Percentiles rank a stretch among this genome's conserved stretches.
These are phyloP conservation scores for Brettanomyces anomalus DNA, from an alignment of 805 yeast species.

Conservation along the genomic window DNA sequence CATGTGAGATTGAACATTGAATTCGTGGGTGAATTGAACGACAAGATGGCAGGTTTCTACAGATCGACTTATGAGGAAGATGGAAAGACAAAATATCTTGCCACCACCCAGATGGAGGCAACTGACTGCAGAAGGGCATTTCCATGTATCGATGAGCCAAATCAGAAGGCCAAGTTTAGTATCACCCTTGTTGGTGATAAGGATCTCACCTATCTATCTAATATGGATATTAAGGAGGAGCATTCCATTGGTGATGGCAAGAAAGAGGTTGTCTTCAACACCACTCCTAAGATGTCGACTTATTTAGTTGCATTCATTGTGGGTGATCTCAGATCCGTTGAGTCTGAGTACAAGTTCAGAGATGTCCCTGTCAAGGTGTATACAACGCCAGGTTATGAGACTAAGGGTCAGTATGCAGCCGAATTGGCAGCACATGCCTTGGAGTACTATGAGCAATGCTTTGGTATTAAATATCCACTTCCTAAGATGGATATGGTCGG, in stretches of 20 bases:
- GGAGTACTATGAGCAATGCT: slow-evolving; percentile 41
- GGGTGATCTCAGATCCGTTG: slow-evolving; percentile 49
- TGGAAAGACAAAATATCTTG: slow-evolving; percentile 35
- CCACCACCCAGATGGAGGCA: slow-evolving; percentile 55
- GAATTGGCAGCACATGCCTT: slow-evolving; percentile 43
- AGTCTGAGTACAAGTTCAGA: slow-evolving; percentile 35
- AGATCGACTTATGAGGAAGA: slow-evolving; percentile 38
- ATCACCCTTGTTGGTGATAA: slow-evolving; percentile 32
- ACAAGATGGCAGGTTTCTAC: slow-evolving; percentile 52
- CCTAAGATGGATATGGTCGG: slow-evolving; percentile 80
- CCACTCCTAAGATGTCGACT: slow-evolving; percentile 46
- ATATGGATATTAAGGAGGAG: slow-evolving; percentile 34
- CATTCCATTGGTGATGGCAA: slow-evolving; percentile 8
- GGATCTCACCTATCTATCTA: slow-evolving; percentile 35
- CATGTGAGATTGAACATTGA: slow-evolving; percentile 25
- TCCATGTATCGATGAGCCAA: slow-evolving; percentile 53
- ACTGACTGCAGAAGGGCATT: slow-evolving; percentile 53
- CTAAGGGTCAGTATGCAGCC: slow-evolving; percentile 39
- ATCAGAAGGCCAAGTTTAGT: slow-evolving; percentile 45
- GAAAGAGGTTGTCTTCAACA: slow-evolving; percentile 31
- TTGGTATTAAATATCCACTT: slow-evolving; percentile 57
- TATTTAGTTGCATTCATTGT: slow-evolving; percentile 50
- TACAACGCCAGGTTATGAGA: slow-evolving; percentile 40
- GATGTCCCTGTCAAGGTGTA: slow-evolving; percentile 45
- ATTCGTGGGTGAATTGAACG: slow-evolving; percentile 38